Evolutionary conservation across 164 flowering plant genomes (phyloP), one percentile per base, ranked within the genome.

Genomic region (Hamamelis virginiana): DNA sequence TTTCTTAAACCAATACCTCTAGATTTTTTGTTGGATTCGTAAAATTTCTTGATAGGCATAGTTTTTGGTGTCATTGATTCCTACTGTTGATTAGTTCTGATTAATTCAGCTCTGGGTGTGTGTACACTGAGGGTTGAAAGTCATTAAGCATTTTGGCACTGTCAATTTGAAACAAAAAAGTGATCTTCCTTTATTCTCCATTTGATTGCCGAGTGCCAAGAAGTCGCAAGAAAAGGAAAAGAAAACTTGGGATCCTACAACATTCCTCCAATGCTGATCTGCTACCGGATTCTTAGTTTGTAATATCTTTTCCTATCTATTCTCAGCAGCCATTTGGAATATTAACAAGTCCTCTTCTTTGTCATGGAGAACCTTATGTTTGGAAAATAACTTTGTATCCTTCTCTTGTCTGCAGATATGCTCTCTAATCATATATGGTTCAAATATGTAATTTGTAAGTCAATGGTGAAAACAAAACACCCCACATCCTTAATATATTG

Each of bases 151-250:
- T 55, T 55, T 9, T 55, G 58, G 25, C 25, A 18, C 13, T 55
- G 14, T 55, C 5, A 55, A 10, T 50, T 12, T 13, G 22, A 55
- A 55, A n/a, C 3, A 59, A 12, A 59, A 28, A 59, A 27, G n/a
- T 59, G 62, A 3, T 33, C n/a, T 26, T 59, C 62, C 19, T 21
- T 59, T 28, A 28, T 59, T 15, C 44, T 59, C 9, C 5, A 33
- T 2, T 33, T 9, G 16, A 18, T 59, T 16, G 62, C 21, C 28
- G 15, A 18, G 44, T 16, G 62, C 21, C 28, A 5, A 18, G 44
- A 33, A 59, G 16, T 59, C 62, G 15, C 28, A 33, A 11, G 44
- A 59, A 59, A 59, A 18, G 62, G 25, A 59, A 59, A 28, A n/a
- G 44, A 10, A 27, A 57, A 5, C 41, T 57, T 4, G 16, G 53